Evolutionary conservation across 2,329 filamentous ascomycete species (phyloP).

Genomic region (Calonectria honghensis): DNA sequence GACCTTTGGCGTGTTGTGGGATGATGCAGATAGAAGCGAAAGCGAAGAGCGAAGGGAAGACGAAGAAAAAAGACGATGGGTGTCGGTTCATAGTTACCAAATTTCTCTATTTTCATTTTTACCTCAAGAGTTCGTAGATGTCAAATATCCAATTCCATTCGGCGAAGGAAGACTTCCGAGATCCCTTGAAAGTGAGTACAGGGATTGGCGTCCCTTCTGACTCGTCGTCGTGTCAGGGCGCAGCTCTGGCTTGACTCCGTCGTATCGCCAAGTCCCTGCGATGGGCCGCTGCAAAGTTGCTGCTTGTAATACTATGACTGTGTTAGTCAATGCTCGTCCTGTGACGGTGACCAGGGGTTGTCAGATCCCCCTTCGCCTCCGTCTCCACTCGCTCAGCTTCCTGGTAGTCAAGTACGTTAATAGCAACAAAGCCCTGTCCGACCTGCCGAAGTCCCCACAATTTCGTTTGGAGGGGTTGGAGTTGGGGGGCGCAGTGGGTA

Average conservation of each 20-base stretch:
- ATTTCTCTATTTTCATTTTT: not conserved
- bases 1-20: not conserved
- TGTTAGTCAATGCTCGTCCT: constrained; percentile 1
- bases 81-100: no score
- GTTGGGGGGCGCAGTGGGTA: not conserved
- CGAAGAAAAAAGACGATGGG: not conserved
- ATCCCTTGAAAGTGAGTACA: not conserved
- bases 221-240: not conserved
- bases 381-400: not conserved
- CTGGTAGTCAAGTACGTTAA: constrained; percentile 6
- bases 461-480: not conserved
- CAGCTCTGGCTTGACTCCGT: constrained; percentile 5
- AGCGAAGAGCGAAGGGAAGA: not conserved
- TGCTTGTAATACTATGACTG: not conserved
- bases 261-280: not conserved
- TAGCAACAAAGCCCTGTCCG: not conserved
- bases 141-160: not conserved
- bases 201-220: not conserved
- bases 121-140: not conserved
- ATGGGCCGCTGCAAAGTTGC: not conserved
- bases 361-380: constrained; percentile 21
- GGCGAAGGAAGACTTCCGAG: not conserved
- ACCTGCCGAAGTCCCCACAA: not conserved
- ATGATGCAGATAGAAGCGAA: not conserved
- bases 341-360: constrained; percentile 21